A percentile compares a stretch with the other conserved stretches of the same genome.
Conservation (phyloP, 179 eudicot species). For the Sideroxylon spinosum region DNA sequence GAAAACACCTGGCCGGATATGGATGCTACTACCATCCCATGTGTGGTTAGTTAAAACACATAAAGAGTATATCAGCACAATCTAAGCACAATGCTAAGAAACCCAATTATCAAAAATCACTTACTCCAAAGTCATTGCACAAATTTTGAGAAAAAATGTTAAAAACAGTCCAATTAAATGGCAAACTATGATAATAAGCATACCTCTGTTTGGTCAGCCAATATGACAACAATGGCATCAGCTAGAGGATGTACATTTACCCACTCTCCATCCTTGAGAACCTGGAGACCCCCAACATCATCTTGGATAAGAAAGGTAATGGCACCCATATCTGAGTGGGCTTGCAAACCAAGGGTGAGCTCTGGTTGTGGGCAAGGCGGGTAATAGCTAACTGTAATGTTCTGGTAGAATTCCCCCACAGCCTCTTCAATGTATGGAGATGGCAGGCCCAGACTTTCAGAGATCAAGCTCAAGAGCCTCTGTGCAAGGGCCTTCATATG, state of each 20-base stretch:
- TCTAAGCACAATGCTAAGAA: neutral
- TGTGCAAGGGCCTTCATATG: slow-evolving; percentile 64
- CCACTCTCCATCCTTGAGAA: slow-evolving; percentile 81
- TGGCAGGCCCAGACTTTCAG: slow-evolving; percentile 57
- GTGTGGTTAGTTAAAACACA: neutral
- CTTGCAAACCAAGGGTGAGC: slow-evolving; percentile 86
- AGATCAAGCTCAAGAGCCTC: slow-evolving; percentile 55
- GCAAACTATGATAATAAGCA: slow-evolving; percentile 11
- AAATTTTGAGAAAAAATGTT: neutral
- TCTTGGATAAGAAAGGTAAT: slow-evolving; percentile 88
- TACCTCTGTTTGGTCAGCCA: slow-evolving; percentile 99
- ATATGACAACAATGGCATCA: slow-evolving; percentile 75
- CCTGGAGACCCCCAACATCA: slow-evolving; percentile 87
- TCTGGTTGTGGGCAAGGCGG: slow-evolving; percentile 97
- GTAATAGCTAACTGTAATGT: slow-evolving; percentile 86
- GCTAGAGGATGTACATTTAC: slow-evolving; percentile 61
- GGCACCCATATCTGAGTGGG: slow-evolving; percentile 93
- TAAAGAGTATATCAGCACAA: neutral
- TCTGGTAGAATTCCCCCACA: slow-evolving; percentile 86
- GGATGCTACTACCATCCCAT: neutral
- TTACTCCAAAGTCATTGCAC: neutral
- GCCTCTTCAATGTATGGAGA: slow-evolving; percentile 62
- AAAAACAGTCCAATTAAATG: neutral
- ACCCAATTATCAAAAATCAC: neutral
- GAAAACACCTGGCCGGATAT: neutral